Percentiles rank a stretch among this genome's conserved stretches.
Conservation (phyloP, 768 basidiomycete species). For the Suillus placidus region DNA sequence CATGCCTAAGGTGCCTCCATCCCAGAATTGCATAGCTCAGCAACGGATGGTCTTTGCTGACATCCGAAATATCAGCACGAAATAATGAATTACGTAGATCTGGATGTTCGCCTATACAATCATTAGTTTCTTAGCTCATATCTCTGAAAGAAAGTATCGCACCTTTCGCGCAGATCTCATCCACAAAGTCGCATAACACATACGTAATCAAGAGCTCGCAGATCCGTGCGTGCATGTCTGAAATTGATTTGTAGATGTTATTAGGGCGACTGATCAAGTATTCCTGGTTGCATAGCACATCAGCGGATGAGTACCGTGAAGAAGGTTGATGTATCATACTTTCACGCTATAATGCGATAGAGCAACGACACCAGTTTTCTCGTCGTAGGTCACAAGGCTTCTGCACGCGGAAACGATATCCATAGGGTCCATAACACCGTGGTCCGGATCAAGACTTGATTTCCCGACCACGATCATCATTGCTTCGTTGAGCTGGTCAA, state of each 20-base stretch:
- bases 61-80: background rate
- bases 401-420: background rate
- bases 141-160: background rate
- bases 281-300: conserved; percentile 4
- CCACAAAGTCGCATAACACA: background rate
- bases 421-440: background rate
- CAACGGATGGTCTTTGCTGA: background rate
- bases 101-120: background rate
- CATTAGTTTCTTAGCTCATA: background rate
- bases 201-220: background rate
- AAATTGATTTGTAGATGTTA: background rate
- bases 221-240: background rate
- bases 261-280: background rate
- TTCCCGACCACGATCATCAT: background rate
- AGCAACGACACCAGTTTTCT: background rate
- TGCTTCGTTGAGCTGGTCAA: conserved; percentile 5
- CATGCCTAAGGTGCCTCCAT: background rate
- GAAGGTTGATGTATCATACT: background rate
- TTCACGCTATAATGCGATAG: conserved; percentile 15
- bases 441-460: background rate
- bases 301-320: too few species aligned
- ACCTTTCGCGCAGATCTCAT: background rate
- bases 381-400: conserved; percentile 10
- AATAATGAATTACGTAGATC: too few species aligned
- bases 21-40: background rate